Conservation (phyloP, 139 green algal genomes). For the Auxenochlorella pyrenoidosa region DNA sequence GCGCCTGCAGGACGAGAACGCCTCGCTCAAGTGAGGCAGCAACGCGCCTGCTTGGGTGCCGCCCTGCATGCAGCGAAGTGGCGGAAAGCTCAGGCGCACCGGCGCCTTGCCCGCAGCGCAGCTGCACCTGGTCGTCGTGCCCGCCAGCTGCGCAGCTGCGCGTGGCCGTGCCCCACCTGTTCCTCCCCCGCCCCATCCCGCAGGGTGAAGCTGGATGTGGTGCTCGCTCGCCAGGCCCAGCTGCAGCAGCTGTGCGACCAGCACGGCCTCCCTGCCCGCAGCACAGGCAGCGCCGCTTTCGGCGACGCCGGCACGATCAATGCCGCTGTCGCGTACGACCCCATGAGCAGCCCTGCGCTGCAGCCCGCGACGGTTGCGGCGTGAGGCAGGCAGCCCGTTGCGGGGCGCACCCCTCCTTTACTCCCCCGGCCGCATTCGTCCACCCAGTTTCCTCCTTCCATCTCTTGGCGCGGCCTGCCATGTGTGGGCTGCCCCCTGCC, state of each 20-base stretch:
- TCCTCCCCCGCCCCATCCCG: background rate
- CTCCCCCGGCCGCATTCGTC: too few species aligned
- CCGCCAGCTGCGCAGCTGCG: too few species aligned
- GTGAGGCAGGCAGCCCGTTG: too few species aligned
- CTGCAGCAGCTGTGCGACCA: constrained; percentile 14
- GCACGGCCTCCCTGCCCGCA: background rate
- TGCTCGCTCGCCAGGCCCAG: constrained; percentile 22
- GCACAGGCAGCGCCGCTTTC: background rate
- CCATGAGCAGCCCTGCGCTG: background rate
- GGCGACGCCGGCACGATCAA: background rate
- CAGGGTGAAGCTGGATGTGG: constrained; percentile 8
- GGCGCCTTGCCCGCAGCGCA: too few species aligned
- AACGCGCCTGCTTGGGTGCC: too few species aligned
- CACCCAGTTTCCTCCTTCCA: too few species aligned
- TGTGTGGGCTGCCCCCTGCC: too few species aligned
- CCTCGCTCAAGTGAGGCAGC: background rate
- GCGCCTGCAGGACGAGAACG: constrained; percentile 23
- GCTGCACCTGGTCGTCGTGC: too few species aligned
- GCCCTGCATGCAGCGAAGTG: background rate
- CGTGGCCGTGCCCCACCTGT: background rate
- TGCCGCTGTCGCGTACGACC: background rate
- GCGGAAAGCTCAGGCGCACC: too few species aligned
- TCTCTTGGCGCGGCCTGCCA: too few species aligned
- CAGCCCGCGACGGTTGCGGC: too few species aligned
- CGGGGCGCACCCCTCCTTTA: too few species aligned